phyloP scores from a whole-genome alignment of 352 stramenopile genomes.

The Thraustochytrium striatum region DNA sequence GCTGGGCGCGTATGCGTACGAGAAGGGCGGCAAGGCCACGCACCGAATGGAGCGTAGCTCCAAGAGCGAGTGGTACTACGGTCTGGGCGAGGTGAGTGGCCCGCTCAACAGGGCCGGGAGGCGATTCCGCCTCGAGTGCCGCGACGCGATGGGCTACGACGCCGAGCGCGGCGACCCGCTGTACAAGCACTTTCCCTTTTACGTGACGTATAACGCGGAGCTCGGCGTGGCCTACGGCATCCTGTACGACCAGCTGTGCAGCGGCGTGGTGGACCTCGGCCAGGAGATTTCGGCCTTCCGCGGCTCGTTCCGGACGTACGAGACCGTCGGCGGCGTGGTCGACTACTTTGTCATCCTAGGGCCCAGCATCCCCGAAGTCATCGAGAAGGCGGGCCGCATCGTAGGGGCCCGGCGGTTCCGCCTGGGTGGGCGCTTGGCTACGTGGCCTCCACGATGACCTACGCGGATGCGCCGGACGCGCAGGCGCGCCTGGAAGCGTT shows the following conservation, averaged over 20 bases:
- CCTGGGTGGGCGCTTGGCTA: slow-evolving; percentile 48
- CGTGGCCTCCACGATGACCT: slow-evolving; percentile 50
- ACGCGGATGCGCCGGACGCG: slow-evolving; percentile 40
- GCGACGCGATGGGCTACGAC: slow-evolving; percentile 49
- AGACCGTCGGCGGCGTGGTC: slow-evolving; percentile 25
- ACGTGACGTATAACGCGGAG: slow-evolving; percentile 43
- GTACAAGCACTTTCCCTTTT: slow-evolving; percentile 52
- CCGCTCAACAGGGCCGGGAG: slow-evolving; percentile 33
- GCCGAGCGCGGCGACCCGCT: slow-evolving; percentile 36
- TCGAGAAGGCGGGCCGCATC: slow-evolving; percentile 28
- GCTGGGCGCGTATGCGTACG: slow-evolving; percentile 36
- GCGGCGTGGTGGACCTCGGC: slow-evolving; percentile 34
- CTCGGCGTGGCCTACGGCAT: slow-evolving; percentile 33
- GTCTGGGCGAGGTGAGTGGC: slow-evolving; percentile 44
- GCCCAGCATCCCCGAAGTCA: slow-evolving; percentile 20
- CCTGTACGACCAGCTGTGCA: slow-evolving; percentile 47
- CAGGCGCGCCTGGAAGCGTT: slow-evolving; percentile 42
- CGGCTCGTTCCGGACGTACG: slow-evolving; percentile 32
- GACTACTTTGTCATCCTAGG: slow-evolving; percentile 50
- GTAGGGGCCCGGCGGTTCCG: slow-evolving; percentile 41
- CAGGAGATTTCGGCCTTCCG: slow-evolving; percentile 45
- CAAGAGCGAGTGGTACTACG: slow-evolving; percentile 35
- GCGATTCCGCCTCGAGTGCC: slow-evolving; percentile 25
- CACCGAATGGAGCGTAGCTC: slow-evolving; percentile 31
- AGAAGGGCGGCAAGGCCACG: slow-evolving; percentile 9